phyloP scores from a whole-genome alignment of 2,329 filamentous ascomycete species.

The Zasmidium citrigriseum region DNA sequence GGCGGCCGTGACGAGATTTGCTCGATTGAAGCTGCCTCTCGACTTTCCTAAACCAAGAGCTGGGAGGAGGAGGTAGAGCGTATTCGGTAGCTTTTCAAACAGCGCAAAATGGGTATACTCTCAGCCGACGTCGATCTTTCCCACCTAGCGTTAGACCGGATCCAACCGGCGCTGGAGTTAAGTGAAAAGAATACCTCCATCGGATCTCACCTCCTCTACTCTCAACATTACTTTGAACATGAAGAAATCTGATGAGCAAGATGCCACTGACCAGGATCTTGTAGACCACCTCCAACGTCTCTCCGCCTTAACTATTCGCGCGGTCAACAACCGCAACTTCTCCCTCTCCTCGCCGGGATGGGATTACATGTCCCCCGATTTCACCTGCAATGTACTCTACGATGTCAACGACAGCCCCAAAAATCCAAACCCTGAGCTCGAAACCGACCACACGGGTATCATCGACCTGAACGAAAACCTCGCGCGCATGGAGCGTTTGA shows the following conservation, averaged over 20 bases:
- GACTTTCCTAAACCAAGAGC: slow-evolving; percentile 68
- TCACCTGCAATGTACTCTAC: neutral
- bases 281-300: neutral
- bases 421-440: too few relatives aligned
- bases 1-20: slow-evolving; percentile 62
- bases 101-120: too few relatives aligned
- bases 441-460: too few relatives aligned
- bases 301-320: neutral
- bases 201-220: neutral
- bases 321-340: neutral
- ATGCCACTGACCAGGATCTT: neutral
- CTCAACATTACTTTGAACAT: neutral
- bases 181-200: neutral
- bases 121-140: neutral
- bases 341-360: neutral
- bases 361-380: neutral
- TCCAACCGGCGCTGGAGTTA: neutral
- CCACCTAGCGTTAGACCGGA: neutral
- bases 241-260: neutral
- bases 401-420: neutral
- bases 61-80: slow-evolving; percentile 20
- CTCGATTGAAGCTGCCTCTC: slow-evolving; percentile 74
- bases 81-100: too few relatives aligned
- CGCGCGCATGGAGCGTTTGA: neutral
- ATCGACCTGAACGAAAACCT: neutral